phyloP scores from a whole-genome alignment of 306 rosid genomes.

The Medicago ruthenica region DNA sequence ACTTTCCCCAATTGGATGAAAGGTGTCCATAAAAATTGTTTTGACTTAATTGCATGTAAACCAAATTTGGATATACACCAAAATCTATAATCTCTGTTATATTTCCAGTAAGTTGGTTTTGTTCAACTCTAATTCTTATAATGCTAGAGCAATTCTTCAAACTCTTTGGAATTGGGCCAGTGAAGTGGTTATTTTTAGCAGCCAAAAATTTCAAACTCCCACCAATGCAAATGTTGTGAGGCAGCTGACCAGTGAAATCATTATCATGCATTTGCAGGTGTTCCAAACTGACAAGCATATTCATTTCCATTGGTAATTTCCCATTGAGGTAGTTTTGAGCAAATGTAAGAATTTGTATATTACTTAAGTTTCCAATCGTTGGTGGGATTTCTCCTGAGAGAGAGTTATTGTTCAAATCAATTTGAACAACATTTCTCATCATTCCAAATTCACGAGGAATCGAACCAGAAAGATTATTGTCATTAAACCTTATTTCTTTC shows the following conservation, averaged over 20 bases:
- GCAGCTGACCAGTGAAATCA: slow-evolving; percentile 2
- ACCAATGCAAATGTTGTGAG: slow-evolving; percentile 18
- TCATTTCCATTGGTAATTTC: slow-evolving; percentile 10
- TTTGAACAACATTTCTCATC: not conserved
- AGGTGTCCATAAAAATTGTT: not conserved
- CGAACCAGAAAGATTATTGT: not conserved
- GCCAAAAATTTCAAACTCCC: not conserved
- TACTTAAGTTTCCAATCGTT: slow-evolving; percentile 18
- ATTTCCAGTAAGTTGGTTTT: not conserved
- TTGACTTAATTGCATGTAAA: not conserved
- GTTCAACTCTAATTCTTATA: not conserved
- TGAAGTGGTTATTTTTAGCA: not conserved
- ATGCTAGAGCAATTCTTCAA: not conserved
- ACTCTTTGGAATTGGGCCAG: not conserved
- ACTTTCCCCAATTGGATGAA: not conserved
- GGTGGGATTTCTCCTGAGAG: slow-evolving; percentile 19
- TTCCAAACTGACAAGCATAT: not conserved
- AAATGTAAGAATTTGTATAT: not conserved
- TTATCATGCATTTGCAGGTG: not conserved
- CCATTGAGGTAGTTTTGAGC: not conserved
- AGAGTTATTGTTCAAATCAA: not conserved
- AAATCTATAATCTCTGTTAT: not conserved
- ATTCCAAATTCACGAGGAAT: not conserved
- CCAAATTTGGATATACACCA: not conserved
- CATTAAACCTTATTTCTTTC: not conserved